These are phyloP conservation scores for Trichoderma asperellum DNA, from an alignment of 2,329 filamentous ascomycete genomes.

Conservation along the genomic window DNA sequence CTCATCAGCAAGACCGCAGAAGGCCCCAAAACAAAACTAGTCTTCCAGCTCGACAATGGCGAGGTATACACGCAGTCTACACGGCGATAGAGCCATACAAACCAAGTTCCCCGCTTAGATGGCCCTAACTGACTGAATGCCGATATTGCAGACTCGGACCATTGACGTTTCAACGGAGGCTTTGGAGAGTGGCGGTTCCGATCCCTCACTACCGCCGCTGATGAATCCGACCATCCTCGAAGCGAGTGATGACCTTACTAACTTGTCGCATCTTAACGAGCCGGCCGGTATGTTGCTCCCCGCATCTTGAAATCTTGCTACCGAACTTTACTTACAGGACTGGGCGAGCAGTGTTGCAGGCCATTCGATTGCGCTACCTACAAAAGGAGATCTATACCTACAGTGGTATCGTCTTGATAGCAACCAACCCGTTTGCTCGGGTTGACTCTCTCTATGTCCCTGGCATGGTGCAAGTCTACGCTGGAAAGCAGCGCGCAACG, in stretches of 20 bases:
- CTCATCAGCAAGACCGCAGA: constrained; percentile 82
- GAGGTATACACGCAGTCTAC: constrained; percentile 64
- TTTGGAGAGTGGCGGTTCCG: constrained; percentile 71
- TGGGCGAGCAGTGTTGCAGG: constrained; percentile 76
- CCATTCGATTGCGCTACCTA: constrained; percentile 93
- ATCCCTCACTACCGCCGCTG: constrained; percentile 80
- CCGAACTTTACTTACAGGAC: constrained; percentile 34
- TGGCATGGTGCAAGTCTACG: constrained; percentile 99
- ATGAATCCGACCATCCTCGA: constrained; percentile 99
- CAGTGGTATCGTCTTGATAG: constrained; percentile 97
- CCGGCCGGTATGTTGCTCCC: constrained; percentile 72
- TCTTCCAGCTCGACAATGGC: constrained; percentile 90
- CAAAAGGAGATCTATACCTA: constrained; percentile 99
- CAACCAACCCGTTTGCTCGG: constrained; percentile 95
- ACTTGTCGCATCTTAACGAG: constrained; percentile 96
- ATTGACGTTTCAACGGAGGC: constrained; percentile 77
- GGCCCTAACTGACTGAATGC: constrained; percentile 28
- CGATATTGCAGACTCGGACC: constrained; percentile 67
- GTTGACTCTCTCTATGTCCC: constrained; percentile 98
- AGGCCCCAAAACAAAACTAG: constrained; percentile 83
- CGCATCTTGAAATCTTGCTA: background rate
- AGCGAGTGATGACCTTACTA: constrained; percentile 97
- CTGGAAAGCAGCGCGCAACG: constrained; percentile 92
- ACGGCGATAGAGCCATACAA: background rate
- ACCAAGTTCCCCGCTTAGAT: constrained; percentile 1